These are phyloP conservation scores for Pilaira anomala DNA, from an alignment of 192 early-diverging fungal genomes.

Conservation along the genomic window DNA sequence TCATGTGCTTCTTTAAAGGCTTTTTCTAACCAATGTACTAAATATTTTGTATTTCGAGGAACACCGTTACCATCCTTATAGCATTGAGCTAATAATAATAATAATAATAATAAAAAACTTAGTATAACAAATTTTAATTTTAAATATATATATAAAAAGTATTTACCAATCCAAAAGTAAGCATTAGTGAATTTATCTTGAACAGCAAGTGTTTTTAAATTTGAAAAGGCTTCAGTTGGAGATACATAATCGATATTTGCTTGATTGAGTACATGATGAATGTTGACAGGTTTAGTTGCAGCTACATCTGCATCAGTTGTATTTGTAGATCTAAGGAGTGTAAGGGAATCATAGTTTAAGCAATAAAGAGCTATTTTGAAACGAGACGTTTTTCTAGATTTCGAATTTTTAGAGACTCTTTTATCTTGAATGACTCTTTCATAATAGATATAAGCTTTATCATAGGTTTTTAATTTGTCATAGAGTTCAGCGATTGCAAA, in stretches of 20 bases:
- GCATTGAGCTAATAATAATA: conserved; percentile 27
- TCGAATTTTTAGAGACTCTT: conserved; percentile 7
- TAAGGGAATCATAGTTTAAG: conserved; percentile 8
- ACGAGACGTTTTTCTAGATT: conserved; percentile 15
- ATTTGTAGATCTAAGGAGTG: too few species aligned
- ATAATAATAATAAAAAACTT: background rate
- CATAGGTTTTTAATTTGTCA: conserved; percentile 27
- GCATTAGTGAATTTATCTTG: conserved; percentile 22
- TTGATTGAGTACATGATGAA: background rate
- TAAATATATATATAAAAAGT: background rate
- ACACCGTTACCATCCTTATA: conserved; percentile 28
- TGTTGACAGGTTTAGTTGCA: background rate
- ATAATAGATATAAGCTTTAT: conserved; percentile 30
- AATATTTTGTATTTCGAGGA: conserved; percentile 2
- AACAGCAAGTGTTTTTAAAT: conserved; percentile 21
- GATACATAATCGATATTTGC: background rate
- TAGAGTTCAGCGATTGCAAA: conserved; percentile 34
- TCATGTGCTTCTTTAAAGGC: conserved; percentile 23
- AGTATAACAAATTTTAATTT: background rate
- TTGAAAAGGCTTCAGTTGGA: conserved; percentile 20
- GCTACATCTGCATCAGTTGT: background rate
- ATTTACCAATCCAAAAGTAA: conserved; percentile 33
- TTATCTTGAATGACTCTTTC: conserved; percentile 17
- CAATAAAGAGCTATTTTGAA: conserved; percentile 37
- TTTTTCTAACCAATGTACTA: conserved; percentile 28